Conservation (phyloP, 331 rosid genomes). For the Malus hybrid region DNA sequence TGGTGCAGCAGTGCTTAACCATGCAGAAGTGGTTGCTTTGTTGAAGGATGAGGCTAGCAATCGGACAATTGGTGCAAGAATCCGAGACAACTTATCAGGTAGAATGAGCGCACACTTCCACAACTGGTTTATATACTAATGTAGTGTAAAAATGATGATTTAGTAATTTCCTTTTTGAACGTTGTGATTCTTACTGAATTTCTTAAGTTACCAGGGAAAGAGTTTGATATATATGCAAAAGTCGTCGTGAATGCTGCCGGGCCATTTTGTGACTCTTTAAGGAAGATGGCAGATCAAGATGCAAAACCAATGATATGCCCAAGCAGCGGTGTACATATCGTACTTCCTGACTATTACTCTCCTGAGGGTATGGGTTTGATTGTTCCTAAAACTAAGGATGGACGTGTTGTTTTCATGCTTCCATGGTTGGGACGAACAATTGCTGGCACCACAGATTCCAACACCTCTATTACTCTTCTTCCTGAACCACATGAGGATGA, state of each 20-base stretch:
- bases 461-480: constrained; percentile 61
- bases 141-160: not conserved
- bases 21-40: constrained; percentile 78
- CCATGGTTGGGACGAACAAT: constrained; percentile 98
- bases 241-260: constrained; percentile 96
- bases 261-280: constrained; percentile 88
- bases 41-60: constrained; percentile 69
- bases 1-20: constrained; percentile 98
- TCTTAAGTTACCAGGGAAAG: constrained; percentile 48
- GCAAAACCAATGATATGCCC: constrained; percentile 75
- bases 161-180: not conserved
- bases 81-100: constrained; percentile 85
- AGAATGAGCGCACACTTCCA: not conserved
- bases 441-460: constrained; percentile 99
- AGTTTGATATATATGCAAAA: constrained; percentile 90
- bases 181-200: constrained; percentile 23
- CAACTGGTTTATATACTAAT: not conserved
- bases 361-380: constrained; percentile 98
- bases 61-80: constrained; percentile 74
- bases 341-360: constrained; percentile 98
- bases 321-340: constrained; percentile 93
- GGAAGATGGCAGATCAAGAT: constrained; percentile 69
- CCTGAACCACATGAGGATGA: constrained; percentile 99
- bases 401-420: constrained; percentile 96
- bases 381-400: constrained; percentile 98